Percentiles rank a stretch among this genome's conserved stretches.
Conservation (phyloP, 2,329 filamentous ascomycete genomes). For the Fusarium incarnatum region DNA sequence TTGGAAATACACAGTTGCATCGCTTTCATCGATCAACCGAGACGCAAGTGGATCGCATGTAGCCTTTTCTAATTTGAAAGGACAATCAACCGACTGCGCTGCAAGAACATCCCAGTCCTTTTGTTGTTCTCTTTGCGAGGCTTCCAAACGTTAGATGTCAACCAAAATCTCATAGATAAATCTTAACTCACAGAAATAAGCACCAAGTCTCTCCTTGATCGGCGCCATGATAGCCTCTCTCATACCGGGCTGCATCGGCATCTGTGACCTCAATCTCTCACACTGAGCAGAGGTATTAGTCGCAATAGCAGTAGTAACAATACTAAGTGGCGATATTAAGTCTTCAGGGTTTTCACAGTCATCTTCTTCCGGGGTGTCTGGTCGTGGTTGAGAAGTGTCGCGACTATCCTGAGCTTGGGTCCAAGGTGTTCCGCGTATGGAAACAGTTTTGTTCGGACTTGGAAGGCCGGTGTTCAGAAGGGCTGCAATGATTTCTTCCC, state of each 20-base stretch:
- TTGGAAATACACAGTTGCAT: slow-evolving; percentile 19
- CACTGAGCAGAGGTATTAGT: slow-evolving; percentile 8
- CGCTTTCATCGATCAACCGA: slow-evolving; percentile 7
- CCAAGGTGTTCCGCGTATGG: slow-evolving; percentile 3
- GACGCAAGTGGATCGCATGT: slow-evolving; percentile 19
- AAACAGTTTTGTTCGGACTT: slow-evolving; percentile 16
- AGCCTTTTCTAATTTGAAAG: slow-evolving; percentile 17
- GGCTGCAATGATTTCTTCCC: slow-evolving; percentile 7
- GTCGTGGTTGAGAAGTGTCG: not conserved
- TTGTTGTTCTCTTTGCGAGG: slow-evolving; percentile 7
- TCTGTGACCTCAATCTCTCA: slow-evolving; percentile 15
- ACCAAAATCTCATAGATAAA: too few relatives aligned
- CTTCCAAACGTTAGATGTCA: too few relatives aligned
- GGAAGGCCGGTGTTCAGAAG: not conserved
- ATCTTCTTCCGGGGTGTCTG: not conserved
- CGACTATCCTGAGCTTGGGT: not conserved
- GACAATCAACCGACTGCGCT: slow-evolving; percentile 9
- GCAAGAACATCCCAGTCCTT: slow-evolving; percentile 20
- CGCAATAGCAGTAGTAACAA: slow-evolving; percentile 11
- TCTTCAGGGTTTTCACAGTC: not conserved
- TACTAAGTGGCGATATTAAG: not conserved
- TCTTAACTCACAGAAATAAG: slow-evolving; percentile 24
- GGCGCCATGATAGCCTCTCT: slow-evolving; percentile 22
- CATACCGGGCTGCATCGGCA: slow-evolving; percentile 15
- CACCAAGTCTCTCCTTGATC: slow-evolving; percentile 14